Evolutionary conservation across 2,329 filamentous ascomycete species (phyloP).

Genomic region (Basipetospora chlamydospora): DNA sequence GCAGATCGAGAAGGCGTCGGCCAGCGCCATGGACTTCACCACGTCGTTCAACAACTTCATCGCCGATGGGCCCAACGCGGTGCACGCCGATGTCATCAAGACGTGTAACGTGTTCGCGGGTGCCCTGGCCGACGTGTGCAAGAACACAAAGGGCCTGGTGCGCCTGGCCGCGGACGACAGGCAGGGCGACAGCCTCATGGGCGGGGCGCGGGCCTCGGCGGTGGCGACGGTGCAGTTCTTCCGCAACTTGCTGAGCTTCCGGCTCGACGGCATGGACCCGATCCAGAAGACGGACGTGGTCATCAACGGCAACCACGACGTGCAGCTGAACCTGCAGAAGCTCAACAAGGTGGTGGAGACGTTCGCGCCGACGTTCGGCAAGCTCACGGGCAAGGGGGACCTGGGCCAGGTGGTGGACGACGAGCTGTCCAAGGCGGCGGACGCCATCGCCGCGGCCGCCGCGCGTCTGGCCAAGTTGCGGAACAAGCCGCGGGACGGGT

Average conservation of each 20-base stretch:
- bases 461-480: slow-evolving; percentile 80
- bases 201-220: slow-evolving; percentile 70
- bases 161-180: slow-evolving; percentile 91
- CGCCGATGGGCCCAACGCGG: slow-evolving; percentile 83
- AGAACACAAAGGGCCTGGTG: slow-evolving; percentile 89
- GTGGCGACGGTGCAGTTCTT: slow-evolving; percentile 87
- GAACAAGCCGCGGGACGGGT: slow-evolving; percentile 92
- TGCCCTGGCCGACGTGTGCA: slow-evolving; percentile 82
- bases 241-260: slow-evolving; percentile 83
- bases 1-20: slow-evolving; percentile 91
- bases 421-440: slow-evolving; percentile 84
- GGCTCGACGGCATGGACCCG: slow-evolving; percentile 77
- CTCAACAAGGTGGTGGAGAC: slow-evolving; percentile 86
- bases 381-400: slow-evolving; percentile 70
- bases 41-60: slow-evolving; percentile 98
- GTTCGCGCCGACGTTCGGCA: slow-evolving; percentile 76
- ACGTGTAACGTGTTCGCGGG: slow-evolving; percentile 82
- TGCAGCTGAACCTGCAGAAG: slow-evolving; percentile 84
- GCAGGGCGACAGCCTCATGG: slow-evolving; percentile 75
- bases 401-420: slow-evolving; percentile 84
- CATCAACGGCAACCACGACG: slow-evolving; percentile 93
- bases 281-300: slow-evolving; percentile 93
- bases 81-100: slow-evolving; percentile 82
- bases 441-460: slow-evolving; percentile 85
- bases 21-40: slow-evolving; percentile 91